Conservation (phyloP, 2,329 filamentous ascomycete genomes). For the Colletotrichum sidae region DNA sequence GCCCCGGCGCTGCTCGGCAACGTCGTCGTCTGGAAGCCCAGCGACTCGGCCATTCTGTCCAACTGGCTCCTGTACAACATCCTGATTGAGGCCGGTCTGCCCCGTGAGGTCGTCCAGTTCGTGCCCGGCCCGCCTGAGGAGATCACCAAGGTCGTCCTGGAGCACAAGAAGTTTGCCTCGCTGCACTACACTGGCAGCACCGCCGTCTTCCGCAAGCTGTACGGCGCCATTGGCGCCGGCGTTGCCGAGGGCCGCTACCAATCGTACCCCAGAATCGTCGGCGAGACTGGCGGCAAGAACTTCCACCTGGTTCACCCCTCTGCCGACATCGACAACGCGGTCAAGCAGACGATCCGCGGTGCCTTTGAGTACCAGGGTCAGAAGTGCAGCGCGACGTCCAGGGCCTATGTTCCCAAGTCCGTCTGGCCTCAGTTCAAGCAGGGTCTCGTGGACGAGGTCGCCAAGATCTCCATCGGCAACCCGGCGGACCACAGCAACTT, state of each 20-base stretch:
- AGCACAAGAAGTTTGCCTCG: constrained; percentile 85
- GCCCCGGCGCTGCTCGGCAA: constrained; percentile 92
- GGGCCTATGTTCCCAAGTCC: constrained; percentile 81
- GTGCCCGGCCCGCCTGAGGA: constrained; percentile 88
- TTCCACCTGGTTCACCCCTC: constrained; percentile 86
- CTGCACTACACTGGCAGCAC: constrained; percentile 97
- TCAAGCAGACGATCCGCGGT: constrained; percentile 83
- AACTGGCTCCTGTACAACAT: constrained; percentile 94
- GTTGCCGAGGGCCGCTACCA: constrained; percentile 85
- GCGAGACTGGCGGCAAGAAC: constrained; percentile 94
- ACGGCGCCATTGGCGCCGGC: constrained; percentile 85
- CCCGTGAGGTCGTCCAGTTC: constrained; percentile 91
- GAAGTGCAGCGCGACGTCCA: constrained; percentile 89
- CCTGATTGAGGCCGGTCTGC: constrained; percentile 89
- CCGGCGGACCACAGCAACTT: constrained; percentile 81
- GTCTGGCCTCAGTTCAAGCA: constrained; percentile 79
- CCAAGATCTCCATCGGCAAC: constrained; percentile 76
- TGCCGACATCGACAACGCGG: constrained; percentile 83
- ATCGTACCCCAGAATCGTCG: constrained; percentile 89
- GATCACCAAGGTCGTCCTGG: constrained; percentile 81
- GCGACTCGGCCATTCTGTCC: constrained; percentile 86
- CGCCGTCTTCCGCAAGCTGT: constrained; percentile 88
- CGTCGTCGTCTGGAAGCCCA: constrained; percentile 98
- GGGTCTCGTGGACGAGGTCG: constrained; percentile 74
- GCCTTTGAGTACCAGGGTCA: constrained; percentile 94